phyloP scores from a whole-genome alignment of 768 basidiomycete genomes.

The Glaciozyma antarctica region DNA sequence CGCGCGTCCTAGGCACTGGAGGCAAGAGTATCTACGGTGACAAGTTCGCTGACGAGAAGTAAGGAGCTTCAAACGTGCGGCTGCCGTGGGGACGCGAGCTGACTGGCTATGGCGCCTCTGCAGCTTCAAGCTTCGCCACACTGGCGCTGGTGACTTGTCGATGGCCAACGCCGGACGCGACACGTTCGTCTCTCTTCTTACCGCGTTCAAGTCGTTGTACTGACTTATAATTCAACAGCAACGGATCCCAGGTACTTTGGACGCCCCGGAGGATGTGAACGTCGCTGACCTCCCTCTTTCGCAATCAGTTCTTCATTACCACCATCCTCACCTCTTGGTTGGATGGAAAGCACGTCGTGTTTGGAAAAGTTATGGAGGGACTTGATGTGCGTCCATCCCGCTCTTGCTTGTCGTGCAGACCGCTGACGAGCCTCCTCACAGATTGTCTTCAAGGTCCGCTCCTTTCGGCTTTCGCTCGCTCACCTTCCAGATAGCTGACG shows the following conservation, averaged over 20 bases:
- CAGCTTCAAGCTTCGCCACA: conserved; percentile 85
- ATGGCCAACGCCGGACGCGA: conserved; percentile 58
- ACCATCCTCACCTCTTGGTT: conserved; percentile 33
- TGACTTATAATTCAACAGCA: neutral
- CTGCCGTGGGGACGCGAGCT: no score
- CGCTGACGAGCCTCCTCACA: neutral
- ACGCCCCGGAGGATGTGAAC: no score
- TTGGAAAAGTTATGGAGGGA: conserved; percentile 37
- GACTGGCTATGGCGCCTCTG: conserved; percentile 35
- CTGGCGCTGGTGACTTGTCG: conserved; percentile 69
- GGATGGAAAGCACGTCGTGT: conserved; percentile 45
- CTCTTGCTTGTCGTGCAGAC: neutral
- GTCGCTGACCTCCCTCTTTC: no score
- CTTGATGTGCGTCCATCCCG: neutral
- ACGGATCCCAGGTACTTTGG: no score
- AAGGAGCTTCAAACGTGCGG: conserved; percentile 32
- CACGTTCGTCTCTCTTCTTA: conserved; percentile 55
- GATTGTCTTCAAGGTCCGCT: neutral
- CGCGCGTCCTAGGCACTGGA: neutral
- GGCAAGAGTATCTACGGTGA: conserved; percentile 75
- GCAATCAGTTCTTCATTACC: conserved; percentile 31
- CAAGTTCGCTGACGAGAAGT: conserved; percentile 84
- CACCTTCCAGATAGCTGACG: conserved; percentile 4
- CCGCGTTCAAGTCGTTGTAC: conserved; percentile 1
- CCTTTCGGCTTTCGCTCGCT: conserved; percentile 46